Base-by-base conservation (phyloP, 441 rosid species). In the Adansonia madagascariensis region DNA sequence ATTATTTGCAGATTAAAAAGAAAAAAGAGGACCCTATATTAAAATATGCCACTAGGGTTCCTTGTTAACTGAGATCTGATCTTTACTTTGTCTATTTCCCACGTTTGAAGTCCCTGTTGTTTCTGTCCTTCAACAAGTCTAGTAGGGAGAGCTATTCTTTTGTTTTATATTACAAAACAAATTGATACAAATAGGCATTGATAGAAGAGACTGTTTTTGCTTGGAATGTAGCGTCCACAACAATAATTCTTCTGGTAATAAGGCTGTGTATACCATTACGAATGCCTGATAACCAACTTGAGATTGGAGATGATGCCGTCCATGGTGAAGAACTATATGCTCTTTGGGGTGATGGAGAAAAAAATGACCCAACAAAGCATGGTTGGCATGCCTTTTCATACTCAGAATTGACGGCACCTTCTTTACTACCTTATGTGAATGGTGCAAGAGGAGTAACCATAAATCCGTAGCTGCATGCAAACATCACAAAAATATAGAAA, bases 331-430 rank as follows among this genome's bases (percentile, higher is more conserved):
- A 92, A 86, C 97, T 97, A 15, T 94, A 92, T 74, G 98, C 94
- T 39, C 93, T 94, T n/a, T 91, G 97, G 97, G 98, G 97, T 15
- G 98, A 94, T 78, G 98, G 98, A 27, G 98, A 94, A 56, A 94
- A 88, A 78, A 90, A 86, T 67, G 98, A 94, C 72, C 92, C 94
- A 0, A 85, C 88, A 17, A 82, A 62, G 66, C 91, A 92, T 72
- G 90, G 88, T 20, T 64, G 82, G 87, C 63, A 63, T 11, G 3
- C 78, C 6, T 46, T 61, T 2, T 41, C 77, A n/a, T 79, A 82
- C 80, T 62, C 85, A 9, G 86, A 85, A 68, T 83, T 87, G 56
- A 71, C 78, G 27, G 66, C 86, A 71, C 78, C 89, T 24, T 84
- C 95, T 31, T 31, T 31, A 31, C 35, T 2, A 27, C 89, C 90